A percentile compares a stretch with the other conserved stretches of the same genome.
phyloP scores from a whole-genome alignment of 169 alveolate genomes.

The Cryptosporidium viatorum region DNA sequence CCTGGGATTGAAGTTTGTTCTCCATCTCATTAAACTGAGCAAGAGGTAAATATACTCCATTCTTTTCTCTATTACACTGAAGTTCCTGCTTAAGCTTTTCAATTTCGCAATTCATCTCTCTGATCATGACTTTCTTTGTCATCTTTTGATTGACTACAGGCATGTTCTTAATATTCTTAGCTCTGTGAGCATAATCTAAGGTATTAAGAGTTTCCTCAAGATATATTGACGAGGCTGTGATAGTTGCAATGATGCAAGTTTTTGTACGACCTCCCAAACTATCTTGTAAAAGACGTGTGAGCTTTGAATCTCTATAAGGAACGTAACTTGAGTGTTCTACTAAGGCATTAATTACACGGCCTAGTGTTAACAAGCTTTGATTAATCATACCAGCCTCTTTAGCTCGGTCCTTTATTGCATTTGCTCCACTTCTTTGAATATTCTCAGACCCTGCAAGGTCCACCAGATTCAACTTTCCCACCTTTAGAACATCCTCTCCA shows the following conservation, averaged over 20 bases:
- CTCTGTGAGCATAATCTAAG: conserved; percentile 92
- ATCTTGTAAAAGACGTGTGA: conserved; percentile 93
- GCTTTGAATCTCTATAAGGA: conserved; percentile 96
- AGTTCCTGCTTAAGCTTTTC: conserved; percentile 80
- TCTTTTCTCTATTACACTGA: conserved; percentile 78
- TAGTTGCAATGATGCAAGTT: conserved; percentile 93
- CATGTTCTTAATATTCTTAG: conserved; percentile 90
- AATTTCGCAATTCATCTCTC: conserved; percentile 81
- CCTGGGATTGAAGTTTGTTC: conserved; percentile 44
- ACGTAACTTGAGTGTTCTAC: conserved; percentile 90
- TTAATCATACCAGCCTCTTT: conserved; percentile 94
- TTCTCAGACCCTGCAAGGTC: conserved; percentile 97
- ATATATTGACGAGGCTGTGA: conserved; percentile 91
- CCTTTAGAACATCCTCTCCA: conserved; percentile 87
- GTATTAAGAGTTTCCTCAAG: conserved; percentile 92
- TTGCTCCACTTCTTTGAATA: conserved; percentile 86
- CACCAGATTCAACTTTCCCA: conserved; percentile 92
- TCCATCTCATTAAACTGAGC: conserved; percentile 68
- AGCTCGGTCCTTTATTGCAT: conserved; percentile 87
- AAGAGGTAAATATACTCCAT: conserved; percentile 78
- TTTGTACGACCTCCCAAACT: conserved; percentile 96
- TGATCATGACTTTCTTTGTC: conserved; percentile 87
- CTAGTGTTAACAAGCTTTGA: conserved; percentile 88
- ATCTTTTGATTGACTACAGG: conserved; percentile 91
- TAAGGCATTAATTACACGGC: conserved; percentile 92